Percentiles rank a stretch among this genome's conserved stretches.
These are phyloP conservation scores for Zygoascus biomembranicola DNA, from an alignment of 805 yeast genomes.

Conservation along the genomic window DNA sequence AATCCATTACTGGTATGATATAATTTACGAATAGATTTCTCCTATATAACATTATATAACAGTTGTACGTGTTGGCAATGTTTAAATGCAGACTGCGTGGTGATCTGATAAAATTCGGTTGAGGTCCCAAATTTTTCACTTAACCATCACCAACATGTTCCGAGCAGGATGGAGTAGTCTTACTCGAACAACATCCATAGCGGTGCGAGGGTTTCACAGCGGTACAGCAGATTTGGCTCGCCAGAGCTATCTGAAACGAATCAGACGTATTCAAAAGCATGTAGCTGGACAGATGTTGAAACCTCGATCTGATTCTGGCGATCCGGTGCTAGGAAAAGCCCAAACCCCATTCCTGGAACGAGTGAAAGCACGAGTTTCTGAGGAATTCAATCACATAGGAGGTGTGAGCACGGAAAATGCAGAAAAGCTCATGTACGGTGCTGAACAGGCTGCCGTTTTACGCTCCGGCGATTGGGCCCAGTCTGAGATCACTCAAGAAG, in stretches of 20 bases:
- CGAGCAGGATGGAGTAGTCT: background rate
- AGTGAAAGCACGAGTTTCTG: conserved; percentile 55
- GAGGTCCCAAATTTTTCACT: background rate
- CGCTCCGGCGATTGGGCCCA: conserved; percentile 22
- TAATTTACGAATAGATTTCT: background rate
- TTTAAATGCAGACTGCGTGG: too few relatives aligned
- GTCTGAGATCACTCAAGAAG: conserved; percentile 26
- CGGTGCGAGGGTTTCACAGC: background rate
- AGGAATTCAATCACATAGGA: conserved; percentile 54
- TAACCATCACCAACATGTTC: background rate
- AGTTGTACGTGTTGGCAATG: too few relatives aligned
- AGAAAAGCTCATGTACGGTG: conserved; percentile 70
- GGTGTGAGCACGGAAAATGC: conserved; percentile 57
- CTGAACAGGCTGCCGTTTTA: conserved; percentile 51
- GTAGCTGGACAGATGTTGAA: conserved; percentile 21
- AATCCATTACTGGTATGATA: background rate
- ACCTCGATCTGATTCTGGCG: conserved; percentile 38
- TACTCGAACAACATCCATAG: background rate
- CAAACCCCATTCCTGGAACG: conserved; percentile 61
- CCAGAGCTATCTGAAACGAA: conserved; percentile 9
- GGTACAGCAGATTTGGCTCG: background rate
- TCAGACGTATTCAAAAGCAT: conserved; percentile 22
- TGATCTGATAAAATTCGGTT: too few relatives aligned
- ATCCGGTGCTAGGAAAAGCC: conserved; percentile 76
- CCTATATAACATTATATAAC: too few relatives aligned